Evolutionary conservation across 176 grass and related monocot species (phyloP), one percentile per base, ranked within the genome.

Genomic region (Carex parvula): DNA sequence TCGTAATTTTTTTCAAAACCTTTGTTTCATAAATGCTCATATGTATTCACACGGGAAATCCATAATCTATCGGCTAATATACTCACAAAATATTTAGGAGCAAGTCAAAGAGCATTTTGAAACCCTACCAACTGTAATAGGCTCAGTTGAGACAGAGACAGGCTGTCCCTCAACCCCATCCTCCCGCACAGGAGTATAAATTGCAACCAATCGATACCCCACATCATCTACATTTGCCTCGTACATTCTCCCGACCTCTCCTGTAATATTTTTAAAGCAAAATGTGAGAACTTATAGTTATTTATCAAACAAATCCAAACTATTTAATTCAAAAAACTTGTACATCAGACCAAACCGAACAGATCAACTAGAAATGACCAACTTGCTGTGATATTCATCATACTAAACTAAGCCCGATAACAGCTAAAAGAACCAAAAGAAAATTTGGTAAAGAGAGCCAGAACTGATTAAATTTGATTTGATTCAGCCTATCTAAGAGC

Each of bases 181-280:
- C 85, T 99, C 93, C 79, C 96, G 92, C 71, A 95, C 87, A 41
- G 93, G 96, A 61, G 96, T 95, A 67, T 99, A 99, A 85, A 99
- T 91, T 83, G 81, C 93, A 68, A 98, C 96, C 85, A 99, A 80
- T 87, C 93, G 91, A 71, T 99, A 99, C 18, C 89, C 96, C 80
- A 95, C 96, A 81, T 99, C 93, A 64, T 99, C 96, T 64, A 95
- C 93, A 81, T 99, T 99, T 77, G 96, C 96, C 89, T 99, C 96
- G 58, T 95, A 99, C 85, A 85, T 95, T 88, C 88, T 89, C 80
- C 91, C 91, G 60, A 76, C 86, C 88, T 99, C 93, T 1, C 93
- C 96, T 99, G 91, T 35, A 75, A 77, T 58, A 53, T 71, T 10
- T 71, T 10, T 84, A 80, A 10, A 85, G n/a, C 24, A 42, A 60